phyloP scores from a whole-genome alignment of 2,329 filamentous ascomycete species.

The Juglanconis sp. region DNA sequence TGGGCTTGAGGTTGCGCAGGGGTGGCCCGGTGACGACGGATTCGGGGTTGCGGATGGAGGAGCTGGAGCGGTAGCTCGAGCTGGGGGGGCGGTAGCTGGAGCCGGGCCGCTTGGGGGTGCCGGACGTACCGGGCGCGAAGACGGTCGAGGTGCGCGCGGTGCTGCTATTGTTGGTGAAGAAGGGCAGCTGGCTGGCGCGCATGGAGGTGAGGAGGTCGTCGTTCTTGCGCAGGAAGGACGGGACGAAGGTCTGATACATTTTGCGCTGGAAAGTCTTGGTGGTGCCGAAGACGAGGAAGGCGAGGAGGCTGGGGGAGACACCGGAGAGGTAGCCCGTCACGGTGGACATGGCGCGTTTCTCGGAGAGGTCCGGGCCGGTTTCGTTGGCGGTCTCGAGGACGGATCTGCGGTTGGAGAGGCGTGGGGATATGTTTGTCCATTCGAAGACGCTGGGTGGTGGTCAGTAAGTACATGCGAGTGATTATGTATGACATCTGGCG shows the following conservation, averaged over 20 bases:
- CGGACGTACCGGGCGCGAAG: not conserved
- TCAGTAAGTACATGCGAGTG: not conserved
- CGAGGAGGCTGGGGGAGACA: conserved; percentile 23
- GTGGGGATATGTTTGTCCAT: conserved; percentile 9
- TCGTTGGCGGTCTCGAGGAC: conserved; percentile 35
- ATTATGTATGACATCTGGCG: too few species aligned
- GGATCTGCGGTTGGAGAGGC: not conserved
- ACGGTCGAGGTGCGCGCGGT: not conserved
- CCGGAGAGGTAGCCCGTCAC: conserved; percentile 26
- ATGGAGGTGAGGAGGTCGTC: not conserved
- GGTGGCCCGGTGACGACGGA: not conserved
- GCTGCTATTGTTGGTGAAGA: not conserved
- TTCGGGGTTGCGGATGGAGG: conserved; percentile 1
- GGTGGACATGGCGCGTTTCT: conserved; percentile 10
- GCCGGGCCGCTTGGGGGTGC: not conserved
- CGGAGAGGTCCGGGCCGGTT: conserved; percentile 10
- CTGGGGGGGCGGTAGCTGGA: not conserved
- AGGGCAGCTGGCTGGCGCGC: not conserved
- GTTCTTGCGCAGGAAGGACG: conserved; percentile 6
- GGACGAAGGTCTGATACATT: conserved; percentile 20
- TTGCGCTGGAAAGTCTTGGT: conserved; percentile 24
- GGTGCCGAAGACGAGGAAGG: conserved; percentile 26
- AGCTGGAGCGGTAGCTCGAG: not conserved
- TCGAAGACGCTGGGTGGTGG: conserved; percentile 7
- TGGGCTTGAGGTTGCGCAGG: not conserved